Conservation (phyloP, 805 yeast genomes). For the Metschnikowia matae region DNA sequence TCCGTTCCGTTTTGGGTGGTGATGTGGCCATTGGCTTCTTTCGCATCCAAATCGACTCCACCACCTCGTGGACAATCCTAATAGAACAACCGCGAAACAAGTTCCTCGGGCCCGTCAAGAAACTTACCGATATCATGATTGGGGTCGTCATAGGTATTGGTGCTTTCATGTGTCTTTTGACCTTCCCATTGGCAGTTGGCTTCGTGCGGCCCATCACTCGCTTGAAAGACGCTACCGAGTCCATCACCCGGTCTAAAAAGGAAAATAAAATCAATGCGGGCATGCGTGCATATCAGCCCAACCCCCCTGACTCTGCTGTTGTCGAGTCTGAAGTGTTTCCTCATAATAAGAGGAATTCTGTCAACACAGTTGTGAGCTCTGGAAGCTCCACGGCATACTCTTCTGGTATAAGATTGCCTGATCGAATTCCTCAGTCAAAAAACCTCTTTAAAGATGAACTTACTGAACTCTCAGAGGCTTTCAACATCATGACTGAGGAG, state of each 20-base stretch:
- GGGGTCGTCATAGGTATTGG: constrained; percentile 81
- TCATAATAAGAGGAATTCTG: constrained; percentile 20
- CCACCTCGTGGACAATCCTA: constrained; percentile 63
- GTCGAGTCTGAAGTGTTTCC: neutral
- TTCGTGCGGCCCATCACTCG: constrained; percentile 80
- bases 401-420: constrained; percentile 38
- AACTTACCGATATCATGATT: constrained; percentile 61
- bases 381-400: constrained; percentile 35
- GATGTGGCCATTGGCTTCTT: constrained; percentile 35
- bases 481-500: constrained; percentile 87
- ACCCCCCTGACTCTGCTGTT: neutral
- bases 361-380: constrained; percentile 25
- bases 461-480: constrained; percentile 82
- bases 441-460: constrained; percentile 74
- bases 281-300: neutral
- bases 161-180: constrained; percentile 64
- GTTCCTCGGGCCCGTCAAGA: constrained; percentile 61
- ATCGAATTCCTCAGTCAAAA: constrained; percentile 31
- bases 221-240: constrained; percentile 79
- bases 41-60: constrained; percentile 26
- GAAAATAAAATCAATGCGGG: constrained; percentile 8
- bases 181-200: constrained; percentile 79
- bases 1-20: constrained; percentile 20
- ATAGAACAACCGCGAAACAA: constrained; percentile 58
- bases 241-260: constrained; percentile 46